Percentiles rank a stretch among this genome's conserved stretches.
phyloP scores from a whole-genome alignment of 2,329 filamentous ascomycete species.

The Phyllosticta ampelicida region DNA sequence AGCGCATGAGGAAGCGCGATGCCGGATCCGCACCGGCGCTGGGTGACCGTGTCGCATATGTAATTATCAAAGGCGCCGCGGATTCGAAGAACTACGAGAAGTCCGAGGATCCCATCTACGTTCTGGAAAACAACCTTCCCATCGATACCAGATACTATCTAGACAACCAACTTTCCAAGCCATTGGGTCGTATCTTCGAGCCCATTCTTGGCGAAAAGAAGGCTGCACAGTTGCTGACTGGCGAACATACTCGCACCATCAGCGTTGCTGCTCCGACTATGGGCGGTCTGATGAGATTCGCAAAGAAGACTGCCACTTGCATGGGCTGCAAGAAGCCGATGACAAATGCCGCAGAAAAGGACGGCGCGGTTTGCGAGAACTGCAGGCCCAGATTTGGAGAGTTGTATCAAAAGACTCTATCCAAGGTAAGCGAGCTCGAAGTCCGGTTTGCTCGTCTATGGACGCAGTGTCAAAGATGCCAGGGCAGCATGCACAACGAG shows the following conservation, averaged over 20 bases:
- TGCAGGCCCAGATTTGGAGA: constrained; percentile 80
- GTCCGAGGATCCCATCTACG: constrained; percentile 92
- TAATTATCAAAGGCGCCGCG: constrained; percentile 85
- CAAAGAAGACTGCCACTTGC: constrained; percentile 95
- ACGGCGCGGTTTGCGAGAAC: constrained; percentile 78
- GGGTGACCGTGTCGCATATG: constrained; percentile 94
- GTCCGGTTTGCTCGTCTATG: constrained; percentile 85
- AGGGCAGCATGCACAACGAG: constrained; percentile 95
- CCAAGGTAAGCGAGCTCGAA: constrained; percentile 83
- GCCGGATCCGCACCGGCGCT: constrained; percentile 85
- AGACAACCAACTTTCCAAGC: constrained; percentile 95
- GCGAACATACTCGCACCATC: constrained; percentile 90
- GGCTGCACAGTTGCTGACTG: constrained; percentile 72
- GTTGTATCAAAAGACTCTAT: constrained; percentile 83
- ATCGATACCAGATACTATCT: constrained; percentile 98
- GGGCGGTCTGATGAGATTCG: constrained; percentile 95
- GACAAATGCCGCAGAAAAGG: constrained; percentile 63
- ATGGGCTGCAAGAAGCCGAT: constrained; percentile 99
- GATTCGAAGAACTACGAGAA: constrained; percentile 95
- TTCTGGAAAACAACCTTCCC: constrained; percentile 92
- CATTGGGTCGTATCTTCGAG: constrained; percentile 89
- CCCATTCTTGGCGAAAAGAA: constrained; percentile 93
- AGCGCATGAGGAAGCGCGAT: constrained; percentile 95
- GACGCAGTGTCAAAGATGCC: constrained; percentile 97
- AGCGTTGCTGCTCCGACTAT: constrained; percentile 83